These are phyloP conservation scores for Fusarium mundagurra DNA, from an alignment of 2,329 filamentous ascomycete genomes.

Conservation along the genomic window DNA sequence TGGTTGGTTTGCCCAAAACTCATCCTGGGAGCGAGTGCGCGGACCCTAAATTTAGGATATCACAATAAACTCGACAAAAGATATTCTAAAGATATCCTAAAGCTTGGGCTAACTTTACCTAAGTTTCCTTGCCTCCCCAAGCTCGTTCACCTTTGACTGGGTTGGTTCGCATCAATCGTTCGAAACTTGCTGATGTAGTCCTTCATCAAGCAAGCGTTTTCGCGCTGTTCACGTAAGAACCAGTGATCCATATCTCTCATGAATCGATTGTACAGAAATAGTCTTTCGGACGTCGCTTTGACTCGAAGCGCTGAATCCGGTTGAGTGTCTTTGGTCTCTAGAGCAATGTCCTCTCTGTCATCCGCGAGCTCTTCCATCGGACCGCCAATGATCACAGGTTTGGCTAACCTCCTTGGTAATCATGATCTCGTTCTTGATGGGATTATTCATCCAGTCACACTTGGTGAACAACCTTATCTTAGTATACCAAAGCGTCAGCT, in stretches of 20 bases:
- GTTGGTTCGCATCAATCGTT: neutral
- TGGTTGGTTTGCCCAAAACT: neutral
- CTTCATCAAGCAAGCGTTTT: neutral
- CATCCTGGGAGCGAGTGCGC: neutral
- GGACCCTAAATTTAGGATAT: neutral
- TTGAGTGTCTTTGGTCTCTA: neutral
- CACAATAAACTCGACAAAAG: neutral
- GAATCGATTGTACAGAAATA: neutral
- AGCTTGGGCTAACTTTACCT: neutral
- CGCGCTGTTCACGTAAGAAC: neutral
- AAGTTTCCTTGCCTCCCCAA: neutral
- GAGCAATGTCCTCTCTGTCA: neutral
- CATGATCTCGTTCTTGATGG: neutral
- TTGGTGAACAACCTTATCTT: neutral
- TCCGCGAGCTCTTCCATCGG: neutral
- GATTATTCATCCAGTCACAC: neutral
- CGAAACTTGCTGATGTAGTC: neutral
- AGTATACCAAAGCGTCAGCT: neutral
- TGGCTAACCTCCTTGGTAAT: neutral
- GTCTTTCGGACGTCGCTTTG: neutral
- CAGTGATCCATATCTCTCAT: neutral
- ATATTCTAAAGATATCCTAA: neutral
- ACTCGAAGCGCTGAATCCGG: neutral
- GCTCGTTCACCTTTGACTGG: neutral
- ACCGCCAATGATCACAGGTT: neutral